These are phyloP conservation scores for Alternaria tenuissima DNA, from an alignment of 2,329 filamentous ascomycete genomes.

Conservation along the genomic window DNA sequence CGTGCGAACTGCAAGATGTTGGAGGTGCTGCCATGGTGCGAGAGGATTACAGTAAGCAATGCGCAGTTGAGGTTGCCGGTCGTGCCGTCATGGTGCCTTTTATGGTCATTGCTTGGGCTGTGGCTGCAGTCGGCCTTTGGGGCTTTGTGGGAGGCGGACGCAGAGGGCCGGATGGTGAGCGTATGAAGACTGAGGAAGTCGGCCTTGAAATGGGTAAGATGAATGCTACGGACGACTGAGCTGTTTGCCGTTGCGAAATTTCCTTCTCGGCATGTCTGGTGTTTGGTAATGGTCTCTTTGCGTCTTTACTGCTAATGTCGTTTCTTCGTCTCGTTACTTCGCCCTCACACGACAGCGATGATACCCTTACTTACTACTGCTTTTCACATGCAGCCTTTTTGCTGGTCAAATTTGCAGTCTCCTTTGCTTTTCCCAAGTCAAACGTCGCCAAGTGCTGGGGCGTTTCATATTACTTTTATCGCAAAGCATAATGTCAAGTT, in stretches of 20 bases:
- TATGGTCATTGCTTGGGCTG: constrained; percentile 28
- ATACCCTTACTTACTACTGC: background rate
- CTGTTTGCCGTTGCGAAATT: too few relatives aligned
- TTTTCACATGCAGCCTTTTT: background rate
- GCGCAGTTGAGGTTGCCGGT: constrained; percentile 39
- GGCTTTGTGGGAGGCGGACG: constrained; percentile 31
- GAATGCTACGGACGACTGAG: constrained; percentile 21
- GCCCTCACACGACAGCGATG: background rate
- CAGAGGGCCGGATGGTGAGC: constrained; percentile 29
- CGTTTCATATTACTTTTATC: constrained; percentile 6
- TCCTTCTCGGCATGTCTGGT: background rate
- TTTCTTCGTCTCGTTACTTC: background rate
- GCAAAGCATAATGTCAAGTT: background rate
- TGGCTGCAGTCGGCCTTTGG: constrained; percentile 34
- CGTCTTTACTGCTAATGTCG: background rate
- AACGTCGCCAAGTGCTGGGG: constrained; percentile 22
- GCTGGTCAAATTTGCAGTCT: background rate
- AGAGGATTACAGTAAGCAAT: constrained; percentile 42
- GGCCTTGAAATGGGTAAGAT: constrained; percentile 43
- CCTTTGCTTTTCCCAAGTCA: background rate
- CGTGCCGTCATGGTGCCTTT: constrained; percentile 43
- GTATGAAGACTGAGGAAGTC: constrained; percentile 39
- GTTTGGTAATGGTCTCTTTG: background rate
- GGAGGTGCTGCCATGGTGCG: constrained; percentile 34
- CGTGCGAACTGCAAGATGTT: constrained; percentile 39